Evolutionary conservation across 1,284 basidiomycete genomes (phyloP), one percentile per base, ranked within the genome.

Genomic region (Mrakiaceae sp.): DNA sequence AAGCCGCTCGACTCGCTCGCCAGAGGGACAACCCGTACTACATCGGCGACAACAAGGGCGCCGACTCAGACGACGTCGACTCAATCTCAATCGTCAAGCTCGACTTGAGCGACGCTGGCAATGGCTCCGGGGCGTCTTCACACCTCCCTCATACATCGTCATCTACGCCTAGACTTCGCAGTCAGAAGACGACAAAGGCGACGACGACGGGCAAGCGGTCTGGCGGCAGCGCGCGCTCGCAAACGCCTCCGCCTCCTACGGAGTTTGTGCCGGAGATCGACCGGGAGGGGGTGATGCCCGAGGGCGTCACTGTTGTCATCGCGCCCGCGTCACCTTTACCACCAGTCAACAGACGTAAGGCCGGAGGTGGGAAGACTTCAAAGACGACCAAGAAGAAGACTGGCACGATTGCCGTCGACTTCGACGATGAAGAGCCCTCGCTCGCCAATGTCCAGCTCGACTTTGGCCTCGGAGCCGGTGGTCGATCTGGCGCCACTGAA

Each of bases 11-110:
- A 52, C 75, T 85, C 59, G 88, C 87, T 67, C 82, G 86, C 70
- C 79, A 85, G 68, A 82, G 82, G 60, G 87, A 90, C 69, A 90
- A 94, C 74, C 91, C 91, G 8, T 94, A 90, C 76, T 94, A 94
- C 72, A 85, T 94, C 67, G 80, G 83, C 50, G 87, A 88, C 64
- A 82, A 84, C 63, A 72, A 77, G 56, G 27, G 27, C 27, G 79
- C 75, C 14, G 72, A 73, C 16, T 75, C 76, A 5, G 81, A 85
- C 42, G 88, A 93, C 71, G 71, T 95, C 11, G 90, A 92, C 70
- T 81, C 83, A 4, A 94, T 95, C 75, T 89, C 92, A 0, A 83
- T 95, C 43, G 87, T 93, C 42, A 82, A 78, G 68, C 78, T 95
- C 47, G 89, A 94, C 52, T 71, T 75, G 60, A 66, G 67, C 3